These are phyloP conservation scores for Aspergillus brunneoviolaceus DNA, from an alignment of 2,329 filamentous ascomycete species.

Conservation along the genomic window DNA sequence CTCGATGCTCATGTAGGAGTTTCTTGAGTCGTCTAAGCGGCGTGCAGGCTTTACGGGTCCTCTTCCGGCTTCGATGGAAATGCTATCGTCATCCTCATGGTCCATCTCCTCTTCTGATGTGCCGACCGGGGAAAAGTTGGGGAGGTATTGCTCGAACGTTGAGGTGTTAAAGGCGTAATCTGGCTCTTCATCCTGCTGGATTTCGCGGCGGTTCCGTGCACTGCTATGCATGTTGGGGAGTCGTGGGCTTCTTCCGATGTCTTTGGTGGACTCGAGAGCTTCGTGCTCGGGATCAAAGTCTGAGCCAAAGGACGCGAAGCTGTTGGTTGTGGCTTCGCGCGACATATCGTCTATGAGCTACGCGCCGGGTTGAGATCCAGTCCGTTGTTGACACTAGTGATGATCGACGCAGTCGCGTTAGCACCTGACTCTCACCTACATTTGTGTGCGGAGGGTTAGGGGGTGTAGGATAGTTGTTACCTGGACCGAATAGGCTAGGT, in stretches of 20 bases:
- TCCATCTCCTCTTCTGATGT: constrained; percentile 42
- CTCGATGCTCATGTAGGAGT: constrained; percentile 50
- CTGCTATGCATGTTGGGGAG: constrained; percentile 26
- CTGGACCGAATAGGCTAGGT: not conserved
- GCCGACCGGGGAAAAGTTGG: constrained; percentile 48
- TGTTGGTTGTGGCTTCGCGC: constrained; percentile 28
- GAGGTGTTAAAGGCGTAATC: constrained; percentile 49
- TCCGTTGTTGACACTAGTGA: not conserved
- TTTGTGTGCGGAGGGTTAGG: not conserved
- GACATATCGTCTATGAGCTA: constrained; percentile 17
- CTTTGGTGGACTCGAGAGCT: constrained; percentile 41
- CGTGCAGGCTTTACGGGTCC: constrained; percentile 43
- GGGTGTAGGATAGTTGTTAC: not conserved
- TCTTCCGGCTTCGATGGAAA: constrained; percentile 59
- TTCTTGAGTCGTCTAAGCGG: constrained; percentile 51
- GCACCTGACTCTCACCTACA: not conserved
- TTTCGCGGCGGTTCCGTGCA: constrained; percentile 15
- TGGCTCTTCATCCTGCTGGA: constrained; percentile 34
- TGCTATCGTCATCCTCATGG: constrained; percentile 45
- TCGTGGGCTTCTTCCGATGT: constrained; percentile 31
- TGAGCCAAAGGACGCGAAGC: constrained; percentile 33
- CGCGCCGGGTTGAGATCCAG: constrained; percentile 6
- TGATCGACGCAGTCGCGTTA: not conserved
- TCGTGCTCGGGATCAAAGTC: constrained; percentile 47
- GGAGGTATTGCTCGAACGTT: constrained; percentile 47